Conservation (phyloP, 331 rosid genomes). For the Arachis monticola region DNA sequence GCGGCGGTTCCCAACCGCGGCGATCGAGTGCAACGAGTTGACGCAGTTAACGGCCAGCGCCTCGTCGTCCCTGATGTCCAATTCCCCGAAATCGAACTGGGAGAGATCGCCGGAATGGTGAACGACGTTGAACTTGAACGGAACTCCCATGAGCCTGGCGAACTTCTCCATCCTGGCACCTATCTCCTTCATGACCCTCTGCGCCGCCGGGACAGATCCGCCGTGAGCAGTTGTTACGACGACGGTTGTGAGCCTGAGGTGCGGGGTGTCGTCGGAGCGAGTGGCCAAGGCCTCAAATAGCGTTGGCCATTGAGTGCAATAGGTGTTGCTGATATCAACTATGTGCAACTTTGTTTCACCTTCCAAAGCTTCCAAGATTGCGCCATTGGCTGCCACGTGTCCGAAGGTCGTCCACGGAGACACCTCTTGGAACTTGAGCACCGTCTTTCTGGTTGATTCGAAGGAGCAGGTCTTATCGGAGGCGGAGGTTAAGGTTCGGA, state of each 20-base stretch:
- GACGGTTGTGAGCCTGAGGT: slow-evolving; percentile 71
- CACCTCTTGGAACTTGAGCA: slow-evolving; percentile 84
- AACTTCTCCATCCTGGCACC: slow-evolving; percentile 86
- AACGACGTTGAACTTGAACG: slow-evolving; percentile 77
- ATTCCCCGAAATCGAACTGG: slow-evolving; percentile 48
- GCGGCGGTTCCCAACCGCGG: slow-evolving; percentile 55
- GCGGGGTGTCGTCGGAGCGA: slow-evolving; percentile 78
- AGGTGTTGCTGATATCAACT: slow-evolving; percentile 81
- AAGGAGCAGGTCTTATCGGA: slow-evolving; percentile 81
- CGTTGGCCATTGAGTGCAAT: slow-evolving; percentile 98
- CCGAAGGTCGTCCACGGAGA: slow-evolving; percentile 98
- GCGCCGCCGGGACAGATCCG: slow-evolving; percentile 40
- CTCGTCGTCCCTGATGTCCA: slow-evolving; percentile 71
- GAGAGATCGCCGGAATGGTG: slow-evolving; percentile 79
- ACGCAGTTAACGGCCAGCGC: slow-evolving; percentile 83
- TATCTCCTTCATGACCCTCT: slow-evolving; percentile 78
- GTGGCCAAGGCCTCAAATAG: slow-evolving; percentile 87
- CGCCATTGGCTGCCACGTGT: slow-evolving; percentile 91
- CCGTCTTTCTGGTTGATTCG: slow-evolving; percentile 74
- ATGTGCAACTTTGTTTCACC: slow-evolving; percentile 80
- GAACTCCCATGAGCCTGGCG: slow-evolving; percentile 92
- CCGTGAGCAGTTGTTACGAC: slow-evolving; percentile 45
- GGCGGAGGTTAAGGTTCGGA: slow-evolving; percentile 59
- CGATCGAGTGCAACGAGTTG: slow-evolving; percentile 62
- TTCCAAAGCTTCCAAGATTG: slow-evolving; percentile 82